Evolutionary conservation across 805 yeast genomes (phyloP), one percentile per base, ranked within the genome.

Genomic region (Henningerozyma blattae): DNA sequence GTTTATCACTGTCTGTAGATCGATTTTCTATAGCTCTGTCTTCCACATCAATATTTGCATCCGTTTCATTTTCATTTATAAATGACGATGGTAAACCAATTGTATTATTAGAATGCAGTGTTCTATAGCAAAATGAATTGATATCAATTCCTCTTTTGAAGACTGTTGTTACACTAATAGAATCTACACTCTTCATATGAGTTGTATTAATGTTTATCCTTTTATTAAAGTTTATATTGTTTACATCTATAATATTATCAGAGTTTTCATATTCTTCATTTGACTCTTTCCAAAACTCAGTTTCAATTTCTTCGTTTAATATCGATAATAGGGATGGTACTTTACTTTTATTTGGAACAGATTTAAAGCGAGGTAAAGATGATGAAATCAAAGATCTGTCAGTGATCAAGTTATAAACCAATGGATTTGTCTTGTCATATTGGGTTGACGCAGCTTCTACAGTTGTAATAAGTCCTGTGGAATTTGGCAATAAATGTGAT

Each of bases 381-480:
- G 95, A 84, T 1, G 95, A 85, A 15, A 89, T 77, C 8, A 84
- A 67, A 1, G 97, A 85, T 34, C 97, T 64, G 52, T 91, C 97
- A 0, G 99, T 91, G 26, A 91, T 64, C 13, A 91, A 70, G 51
- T 91, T 91, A 56, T 87, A 84, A 13, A 91, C 74, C 28, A 91
- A 69, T 2, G 99, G 98, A 52, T 91, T 91, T 39, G 70, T 67
- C 10, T 54, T 54, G 32, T 51, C 54, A 4, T 56, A 37, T 14
- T 50, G 48, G 27, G 55, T 52, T 6, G 82, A 74, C 18, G 94
- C 89, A 16, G 84, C 73, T 8, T 64, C 56, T 0, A 94, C 82
- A 0, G 96, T 84, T 0, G 97, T 89, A 22, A 91, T 80, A 3
- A 91, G 62, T 0, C 95, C 98, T 0, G 94, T 76, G 1, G 87